Base-by-base conservation (phyloP, 345 rosid species). In the Brassica rapa region DNA sequence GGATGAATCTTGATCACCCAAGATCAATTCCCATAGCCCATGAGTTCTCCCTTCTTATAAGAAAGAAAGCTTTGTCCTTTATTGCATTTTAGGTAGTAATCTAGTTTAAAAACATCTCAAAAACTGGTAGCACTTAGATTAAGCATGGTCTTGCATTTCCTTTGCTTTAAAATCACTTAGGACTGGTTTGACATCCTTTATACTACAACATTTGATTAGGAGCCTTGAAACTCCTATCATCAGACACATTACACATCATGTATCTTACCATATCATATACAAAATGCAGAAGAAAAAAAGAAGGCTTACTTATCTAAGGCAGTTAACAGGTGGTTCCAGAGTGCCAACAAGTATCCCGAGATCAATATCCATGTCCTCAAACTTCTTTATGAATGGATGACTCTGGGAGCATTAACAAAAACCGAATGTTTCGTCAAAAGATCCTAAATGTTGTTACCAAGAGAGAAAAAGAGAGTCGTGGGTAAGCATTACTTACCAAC, bases 401-500 rank as follows among this genome's bases (percentile, higher is more conserved):
- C 0, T 2, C 59, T 53, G 59, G 23, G 9, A 53, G 23, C 59
- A 53, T 53, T 53, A 53, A 53, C 23, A 53, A 53, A 53, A 51
- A 51, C 23, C 19, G 23, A 15, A 53, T 2, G 59, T 15, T 53
- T 15, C 59, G 6, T 53, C 57, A 51, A 93, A 93, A 68, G 56
- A 93, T 79, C 65, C 88, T 90, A 30, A 62, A 70, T 1, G 14
- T 25, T 25, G 16, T 69, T 35, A 51, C 46, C 27, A 32, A 25
- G 6, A 35, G 32, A 33, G 24, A 15, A 9, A 60, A 14, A 55
- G 6, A 33, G 23, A 33, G n/a, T 25, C 41, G 49, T 37, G 55
- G 35, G 62, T 61, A 67, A 43, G 70, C 16, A 37, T 66, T 39
- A 83, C 91, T 84, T 74, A 92, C 98, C 91, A 94, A 82, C 63